A percentile compares a stretch with the other conserved stretches of the same genome.
These are phyloP conservation scores for Barnettozyma populi DNA, from an alignment of 805 yeast genomes.

Conservation along the genomic window DNA sequence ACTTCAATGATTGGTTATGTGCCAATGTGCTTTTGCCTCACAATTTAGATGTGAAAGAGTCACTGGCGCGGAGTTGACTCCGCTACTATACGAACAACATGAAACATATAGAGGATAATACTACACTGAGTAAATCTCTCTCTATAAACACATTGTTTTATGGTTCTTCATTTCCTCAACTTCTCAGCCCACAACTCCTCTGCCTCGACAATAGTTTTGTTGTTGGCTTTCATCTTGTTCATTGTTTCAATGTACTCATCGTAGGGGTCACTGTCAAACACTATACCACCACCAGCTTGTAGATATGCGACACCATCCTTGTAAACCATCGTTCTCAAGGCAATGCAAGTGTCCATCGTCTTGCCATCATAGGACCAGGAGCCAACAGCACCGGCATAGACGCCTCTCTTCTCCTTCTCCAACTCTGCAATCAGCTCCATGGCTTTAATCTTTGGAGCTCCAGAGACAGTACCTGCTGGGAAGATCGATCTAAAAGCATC, in stretches of 20 bases:
- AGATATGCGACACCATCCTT: conserved; percentile 87
- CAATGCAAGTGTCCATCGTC: conserved; percentile 96
- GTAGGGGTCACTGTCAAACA: conserved; percentile 87
- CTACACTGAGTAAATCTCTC: background rate
- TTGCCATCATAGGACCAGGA: conserved; percentile 95
- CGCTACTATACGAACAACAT: too few species aligned
- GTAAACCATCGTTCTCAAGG: conserved; percentile 92
- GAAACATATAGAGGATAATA: too few species aligned
- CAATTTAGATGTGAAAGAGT: background rate
- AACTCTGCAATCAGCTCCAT: conserved; percentile 91
- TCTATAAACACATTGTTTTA: too few species aligned
- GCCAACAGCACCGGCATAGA: conserved; percentile 98
- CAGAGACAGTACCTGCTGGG: conserved; percentile 99
- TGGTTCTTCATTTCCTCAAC: background rate
- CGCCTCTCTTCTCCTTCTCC: conserved; percentile 90
- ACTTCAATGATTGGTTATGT: too few species aligned
- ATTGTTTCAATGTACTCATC: conserved; percentile 95
- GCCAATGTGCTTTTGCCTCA: background rate
- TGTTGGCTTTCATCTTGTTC: conserved; percentile 95
- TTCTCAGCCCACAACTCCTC: conserved; percentile 61
- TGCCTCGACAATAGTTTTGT: conserved; percentile 85
- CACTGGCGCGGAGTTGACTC: too few species aligned
- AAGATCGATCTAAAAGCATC: conserved; percentile 97
- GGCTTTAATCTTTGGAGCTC: conserved; percentile 96
- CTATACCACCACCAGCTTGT: conserved; percentile 99